These are phyloP conservation scores for Acacia crassicarpa DNA, from an alignment of 306 rosid genomes.

Conservation along the genomic window DNA sequence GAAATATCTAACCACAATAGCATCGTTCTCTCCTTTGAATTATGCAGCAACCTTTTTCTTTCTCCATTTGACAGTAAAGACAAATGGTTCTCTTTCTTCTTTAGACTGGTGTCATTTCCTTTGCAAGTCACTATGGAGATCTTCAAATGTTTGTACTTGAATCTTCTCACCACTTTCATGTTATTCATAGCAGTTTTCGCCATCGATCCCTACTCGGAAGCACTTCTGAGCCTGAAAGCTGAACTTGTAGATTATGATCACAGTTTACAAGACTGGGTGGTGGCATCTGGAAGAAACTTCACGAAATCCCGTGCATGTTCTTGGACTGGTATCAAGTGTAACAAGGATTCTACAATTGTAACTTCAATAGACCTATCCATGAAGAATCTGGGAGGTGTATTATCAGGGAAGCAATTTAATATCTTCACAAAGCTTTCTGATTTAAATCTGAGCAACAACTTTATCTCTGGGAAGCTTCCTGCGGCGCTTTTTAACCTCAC, in stretches of 20 bases:
- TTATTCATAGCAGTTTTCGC: conserved; percentile 47
- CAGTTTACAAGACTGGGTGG: conserved; percentile 68
- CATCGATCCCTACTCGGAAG: conserved; percentile 64
- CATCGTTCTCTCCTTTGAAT: conserved; percentile 31
- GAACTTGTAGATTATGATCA: conserved; percentile 58
- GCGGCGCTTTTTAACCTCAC: conserved; percentile 67
- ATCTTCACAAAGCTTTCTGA: conserved; percentile 57
- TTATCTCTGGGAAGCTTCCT: conserved; percentile 75
- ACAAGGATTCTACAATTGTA: conserved; percentile 52
- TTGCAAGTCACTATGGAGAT: conserved; percentile 66
- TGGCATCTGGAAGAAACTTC: conserved; percentile 44
- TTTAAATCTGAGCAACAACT: conserved; percentile 78
- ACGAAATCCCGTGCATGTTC: conserved; percentile 67
- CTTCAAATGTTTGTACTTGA: conserved; percentile 43
- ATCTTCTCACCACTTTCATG: conserved; percentile 47
- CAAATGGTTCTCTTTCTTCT: background rate
- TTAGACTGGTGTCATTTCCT: conserved; percentile 43
- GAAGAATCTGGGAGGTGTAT: conserved; percentile 60
- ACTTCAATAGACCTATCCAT: conserved; percentile 71
- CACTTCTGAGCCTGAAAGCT: conserved; percentile 76
- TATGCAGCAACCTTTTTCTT: conserved; percentile 42
- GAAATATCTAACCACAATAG: background rate
- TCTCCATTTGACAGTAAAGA: conserved; percentile 24
- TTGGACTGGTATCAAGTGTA: conserved; percentile 82
- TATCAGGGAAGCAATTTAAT: conserved; percentile 65